Evolutionary conservation across 306 rosid genomes (phyloP).

Genomic region (Pyrus communis): DNA sequence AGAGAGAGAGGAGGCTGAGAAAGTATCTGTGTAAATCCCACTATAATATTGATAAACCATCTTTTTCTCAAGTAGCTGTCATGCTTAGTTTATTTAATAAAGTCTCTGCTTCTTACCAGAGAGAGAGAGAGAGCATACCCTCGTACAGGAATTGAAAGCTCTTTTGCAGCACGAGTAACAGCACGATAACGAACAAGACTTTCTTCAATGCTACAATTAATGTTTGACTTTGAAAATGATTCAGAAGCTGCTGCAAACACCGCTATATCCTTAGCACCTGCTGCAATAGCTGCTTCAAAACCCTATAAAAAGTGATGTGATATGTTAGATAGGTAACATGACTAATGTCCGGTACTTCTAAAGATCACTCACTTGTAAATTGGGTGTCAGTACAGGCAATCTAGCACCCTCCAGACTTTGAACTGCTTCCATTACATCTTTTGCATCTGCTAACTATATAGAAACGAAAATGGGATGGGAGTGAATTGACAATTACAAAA

Average conservation of each 20-base stretch:
- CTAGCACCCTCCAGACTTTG: constrained; percentile 44
- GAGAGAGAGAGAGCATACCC: constrained; percentile 41
- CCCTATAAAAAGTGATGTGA: constrained; percentile 41
- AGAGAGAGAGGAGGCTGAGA: not conserved
- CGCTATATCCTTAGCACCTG: constrained; percentile 88
- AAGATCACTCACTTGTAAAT: constrained; percentile 49
- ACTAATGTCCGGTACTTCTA: not conserved
- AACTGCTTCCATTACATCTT: constrained; percentile 72
- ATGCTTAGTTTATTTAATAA: not conserved
- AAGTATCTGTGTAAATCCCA: not conserved
- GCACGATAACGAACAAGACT: constrained; percentile 63
- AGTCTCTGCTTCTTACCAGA: not conserved
- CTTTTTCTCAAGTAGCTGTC: not conserved
- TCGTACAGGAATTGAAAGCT: constrained; percentile 73
- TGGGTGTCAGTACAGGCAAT: constrained; percentile 84
- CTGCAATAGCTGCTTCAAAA: constrained; percentile 77
- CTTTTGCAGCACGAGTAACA: constrained; percentile 71
- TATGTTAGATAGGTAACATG: constrained; percentile 8
- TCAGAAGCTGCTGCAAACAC: constrained; percentile 91
- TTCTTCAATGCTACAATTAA: constrained; percentile 81
- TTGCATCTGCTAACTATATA: constrained; percentile 75
- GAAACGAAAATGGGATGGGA: constrained; percentile 1
- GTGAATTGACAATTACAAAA: not conserved
- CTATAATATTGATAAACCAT: not conserved
- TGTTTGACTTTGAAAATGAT: constrained; percentile 82